phyloP scores from a whole-genome alignment of 345 rosid genomes.

The Cardamine resedifolia region DNA sequence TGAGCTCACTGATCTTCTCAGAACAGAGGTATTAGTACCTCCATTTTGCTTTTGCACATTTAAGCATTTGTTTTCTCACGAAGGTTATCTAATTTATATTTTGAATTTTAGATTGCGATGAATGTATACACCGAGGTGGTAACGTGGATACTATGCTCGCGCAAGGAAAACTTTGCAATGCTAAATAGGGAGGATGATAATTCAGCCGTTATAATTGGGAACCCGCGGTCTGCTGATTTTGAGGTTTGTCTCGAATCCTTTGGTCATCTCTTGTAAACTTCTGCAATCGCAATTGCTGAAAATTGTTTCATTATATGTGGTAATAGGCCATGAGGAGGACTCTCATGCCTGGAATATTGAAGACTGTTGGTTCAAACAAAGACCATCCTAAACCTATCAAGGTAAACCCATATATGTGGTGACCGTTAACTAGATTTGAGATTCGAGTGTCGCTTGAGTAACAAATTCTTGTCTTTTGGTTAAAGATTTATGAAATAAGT shows the following conservation, averaged over 20 bases:
- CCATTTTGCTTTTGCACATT: constrained; percentile 13
- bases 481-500: constrained; percentile 85
- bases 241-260: constrained; percentile 55
- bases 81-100: background rate
- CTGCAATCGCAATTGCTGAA: background rate
- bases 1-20: constrained; percentile 74
- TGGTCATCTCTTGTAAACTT: background rate
- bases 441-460: background rate
- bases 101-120: constrained; percentile 61
- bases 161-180: constrained; percentile 67
- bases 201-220: constrained; percentile 63
- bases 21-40: constrained; percentile 59
- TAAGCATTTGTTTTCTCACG: constrained; percentile 6
- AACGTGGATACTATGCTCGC: constrained; percentile 77
- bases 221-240: constrained; percentile 90
- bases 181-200: constrained; percentile 65
- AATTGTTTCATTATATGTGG: background rate
- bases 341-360: constrained; percentile 90
- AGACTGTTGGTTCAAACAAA: constrained; percentile 80
- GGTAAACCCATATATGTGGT: constrained; percentile 42
- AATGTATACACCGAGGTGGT: constrained; percentile 76
- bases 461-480: constrained; percentile 3
- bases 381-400: constrained; percentile 93
- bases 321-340: constrained; percentile 72
- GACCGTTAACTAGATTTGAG: background rate